These are phyloP conservation scores for Thecaphora thlaspeos DNA, from an alignment of 1,284 basidiomycete species.

Conservation along the genomic window DNA sequence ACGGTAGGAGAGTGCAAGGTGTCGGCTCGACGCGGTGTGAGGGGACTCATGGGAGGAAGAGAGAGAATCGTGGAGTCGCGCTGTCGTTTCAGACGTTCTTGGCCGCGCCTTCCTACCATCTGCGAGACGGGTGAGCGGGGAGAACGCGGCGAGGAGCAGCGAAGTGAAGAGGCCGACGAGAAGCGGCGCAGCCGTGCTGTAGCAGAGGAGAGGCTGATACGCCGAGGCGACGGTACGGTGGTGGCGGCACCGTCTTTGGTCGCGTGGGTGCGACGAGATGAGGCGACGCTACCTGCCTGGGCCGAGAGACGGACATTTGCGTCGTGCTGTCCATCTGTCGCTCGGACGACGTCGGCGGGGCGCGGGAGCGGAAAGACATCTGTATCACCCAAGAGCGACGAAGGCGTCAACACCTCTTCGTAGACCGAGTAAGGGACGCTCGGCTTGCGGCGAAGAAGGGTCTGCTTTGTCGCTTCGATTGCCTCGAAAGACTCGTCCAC, in stretches of 20 bases:
- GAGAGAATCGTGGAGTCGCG: slow-evolving; percentile 4
- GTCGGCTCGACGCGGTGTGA: slow-evolving; percentile 17
- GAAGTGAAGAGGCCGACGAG: not conserved
- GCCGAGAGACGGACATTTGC: not conserved
- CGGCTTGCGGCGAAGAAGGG: too few species aligned
- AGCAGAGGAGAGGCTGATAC: not conserved
- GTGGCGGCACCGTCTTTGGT: not conserved
- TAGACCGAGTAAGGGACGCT: not conserved
- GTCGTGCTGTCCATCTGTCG: not conserved
- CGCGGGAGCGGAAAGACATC: not conserved
- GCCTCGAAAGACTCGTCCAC: too few species aligned
- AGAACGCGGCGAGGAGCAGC: not conserved
- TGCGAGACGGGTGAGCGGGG: too few species aligned
- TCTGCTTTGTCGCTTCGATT: not conserved
- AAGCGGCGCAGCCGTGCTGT: not conserved
- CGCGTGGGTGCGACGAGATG: not conserved
- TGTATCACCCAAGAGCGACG: not conserved
- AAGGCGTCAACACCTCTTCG: not conserved
- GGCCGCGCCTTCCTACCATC: not conserved
- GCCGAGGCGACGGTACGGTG: too few species aligned
- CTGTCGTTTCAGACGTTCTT: not conserved
- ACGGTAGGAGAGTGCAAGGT: slow-evolving; percentile 21
- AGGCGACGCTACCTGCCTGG: not conserved
- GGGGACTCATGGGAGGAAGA: slow-evolving; percentile 19
- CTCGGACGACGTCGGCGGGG: too few species aligned